Percentiles rank a stretch among this genome's conserved stretches.
Conservation (phyloP, 305 asterid genomes). For the Monarda citriodora region DNA sequence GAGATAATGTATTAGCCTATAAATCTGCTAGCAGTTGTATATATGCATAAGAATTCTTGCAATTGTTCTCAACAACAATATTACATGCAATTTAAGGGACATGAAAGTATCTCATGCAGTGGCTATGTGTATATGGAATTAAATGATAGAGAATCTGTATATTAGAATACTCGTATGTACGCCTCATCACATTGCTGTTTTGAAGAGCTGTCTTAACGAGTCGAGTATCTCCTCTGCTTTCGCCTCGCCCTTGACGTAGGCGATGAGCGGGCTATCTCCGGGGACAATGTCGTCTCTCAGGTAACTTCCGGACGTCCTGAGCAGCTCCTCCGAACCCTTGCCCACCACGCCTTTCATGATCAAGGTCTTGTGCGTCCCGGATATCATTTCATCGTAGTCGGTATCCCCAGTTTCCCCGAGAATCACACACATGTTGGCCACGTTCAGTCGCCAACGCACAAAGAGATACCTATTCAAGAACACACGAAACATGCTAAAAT, state of each 20-base stretch:
- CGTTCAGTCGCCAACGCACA: slow-evolving; percentile 87
- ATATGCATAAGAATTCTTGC: no score
- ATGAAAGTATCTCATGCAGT: no score
- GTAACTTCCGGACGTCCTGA: slow-evolving; percentile 75
- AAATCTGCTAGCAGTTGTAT: no score
- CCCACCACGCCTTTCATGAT: slow-evolving; percentile 61
- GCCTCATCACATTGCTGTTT: slow-evolving; percentile 40
- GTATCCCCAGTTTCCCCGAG: slow-evolving; percentile 95
- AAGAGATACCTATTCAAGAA: slow-evolving; percentile 57
- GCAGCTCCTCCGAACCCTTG: slow-evolving; percentile 75
- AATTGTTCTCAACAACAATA: no score
- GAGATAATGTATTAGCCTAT: no score
- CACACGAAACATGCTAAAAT: background rate
- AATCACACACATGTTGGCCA: slow-evolving; percentile 78
- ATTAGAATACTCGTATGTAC: background rate
- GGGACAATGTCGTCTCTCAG: slow-evolving; percentile 78
- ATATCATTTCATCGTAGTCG: slow-evolving; percentile 78
- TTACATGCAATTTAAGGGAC: no score
- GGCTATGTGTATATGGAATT: no score
- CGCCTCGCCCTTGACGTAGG: slow-evolving; percentile 36
- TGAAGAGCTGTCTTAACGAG: slow-evolving; percentile 52
- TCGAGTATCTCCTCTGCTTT: slow-evolving; percentile 53
- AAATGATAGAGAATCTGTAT: no score
- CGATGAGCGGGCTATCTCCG: slow-evolving; percentile 54
- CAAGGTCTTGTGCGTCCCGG: slow-evolving; percentile 81